These are phyloP conservation scores for Hibiscus tridactylites DNA, from an alignment of 345 rosid genomes.

Conservation along the genomic window DNA sequence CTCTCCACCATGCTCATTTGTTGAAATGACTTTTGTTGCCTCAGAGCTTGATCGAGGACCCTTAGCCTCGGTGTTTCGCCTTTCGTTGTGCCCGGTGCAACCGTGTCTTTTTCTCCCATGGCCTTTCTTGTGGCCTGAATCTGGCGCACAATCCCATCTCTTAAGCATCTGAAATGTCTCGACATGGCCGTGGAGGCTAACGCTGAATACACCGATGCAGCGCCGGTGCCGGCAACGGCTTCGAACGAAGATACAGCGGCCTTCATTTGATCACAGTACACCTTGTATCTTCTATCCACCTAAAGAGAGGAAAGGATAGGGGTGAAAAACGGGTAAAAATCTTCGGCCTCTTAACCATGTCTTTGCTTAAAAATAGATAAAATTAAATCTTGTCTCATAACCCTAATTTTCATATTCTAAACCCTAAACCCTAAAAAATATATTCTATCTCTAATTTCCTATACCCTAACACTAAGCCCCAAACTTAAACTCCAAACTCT, in stretches of 20 bases:
- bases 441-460: too few species aligned
- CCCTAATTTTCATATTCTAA: too few species aligned
- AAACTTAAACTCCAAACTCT: too few species aligned
- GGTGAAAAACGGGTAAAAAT: too few species aligned
- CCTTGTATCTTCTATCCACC: slow-evolving; percentile 87
- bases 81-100: slow-evolving; percentile 55
- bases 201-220: slow-evolving; percentile 75
- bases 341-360: too few species aligned
- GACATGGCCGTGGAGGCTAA: slow-evolving; percentile 98
- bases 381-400: too few species aligned
- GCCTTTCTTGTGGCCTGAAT: slow-evolving; percentile 75
- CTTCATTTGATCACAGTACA: slow-evolving; percentile 91
- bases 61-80: slow-evolving; percentile 89
- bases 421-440: too few species aligned
- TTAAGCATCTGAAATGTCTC: slow-evolving; percentile 80
- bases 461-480: too few species aligned
- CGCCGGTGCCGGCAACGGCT: slow-evolving; percentile 62
- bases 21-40: slow-evolving; percentile 82
- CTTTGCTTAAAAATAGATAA: too few species aligned
- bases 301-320: slow-evolving; percentile 12
- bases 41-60: slow-evolving; percentile 66
- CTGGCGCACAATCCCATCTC: slow-evolving; percentile 71
- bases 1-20: slow-evolving; percentile 89
- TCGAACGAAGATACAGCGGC: slow-evolving; percentile 71
- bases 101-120: slow-evolving; percentile 85